phyloP scores from a whole-genome alignment of 225 moss, liverwort and hornwort genomes.

The Polytrichum commune region DNA sequence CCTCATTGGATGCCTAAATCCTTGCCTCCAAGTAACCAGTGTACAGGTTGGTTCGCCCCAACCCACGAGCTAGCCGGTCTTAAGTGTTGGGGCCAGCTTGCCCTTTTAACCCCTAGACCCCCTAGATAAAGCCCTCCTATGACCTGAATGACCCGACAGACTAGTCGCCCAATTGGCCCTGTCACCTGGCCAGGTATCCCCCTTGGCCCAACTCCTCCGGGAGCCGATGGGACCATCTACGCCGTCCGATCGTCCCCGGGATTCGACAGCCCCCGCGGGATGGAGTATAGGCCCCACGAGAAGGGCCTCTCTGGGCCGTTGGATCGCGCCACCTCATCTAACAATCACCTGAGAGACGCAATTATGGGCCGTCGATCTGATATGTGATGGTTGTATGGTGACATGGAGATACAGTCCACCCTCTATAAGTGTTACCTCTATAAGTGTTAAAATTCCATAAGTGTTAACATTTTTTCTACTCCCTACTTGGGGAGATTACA shows the following conservation, averaged over 20 bases:
- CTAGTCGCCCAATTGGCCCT: constrained; percentile 1
- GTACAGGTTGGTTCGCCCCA: no score
- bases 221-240: not conserved
- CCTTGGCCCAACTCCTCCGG: not conserved
- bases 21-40: no score
- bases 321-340: not conserved
- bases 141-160: not conserved
- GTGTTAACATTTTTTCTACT: no score
- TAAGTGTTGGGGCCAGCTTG: not conserved
- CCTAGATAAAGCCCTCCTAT: not conserved
- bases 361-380: not conserved
- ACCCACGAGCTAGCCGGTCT: no score
- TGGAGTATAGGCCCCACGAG: not conserved
- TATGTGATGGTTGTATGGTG: constrained; percentile 1
- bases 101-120: not conserved
- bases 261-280: not conserved
- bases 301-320: not conserved
- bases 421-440: no score
- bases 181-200: not conserved
- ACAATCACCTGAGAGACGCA: not conserved
- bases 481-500: no score
- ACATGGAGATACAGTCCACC: not conserved
- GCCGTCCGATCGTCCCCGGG: not conserved
- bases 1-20: no score
- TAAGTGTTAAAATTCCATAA: no score